Evolutionary conservation across 192 early-diverging fungal genomes (phyloP).

Genomic region (Anaeromyces robustus): DNA sequence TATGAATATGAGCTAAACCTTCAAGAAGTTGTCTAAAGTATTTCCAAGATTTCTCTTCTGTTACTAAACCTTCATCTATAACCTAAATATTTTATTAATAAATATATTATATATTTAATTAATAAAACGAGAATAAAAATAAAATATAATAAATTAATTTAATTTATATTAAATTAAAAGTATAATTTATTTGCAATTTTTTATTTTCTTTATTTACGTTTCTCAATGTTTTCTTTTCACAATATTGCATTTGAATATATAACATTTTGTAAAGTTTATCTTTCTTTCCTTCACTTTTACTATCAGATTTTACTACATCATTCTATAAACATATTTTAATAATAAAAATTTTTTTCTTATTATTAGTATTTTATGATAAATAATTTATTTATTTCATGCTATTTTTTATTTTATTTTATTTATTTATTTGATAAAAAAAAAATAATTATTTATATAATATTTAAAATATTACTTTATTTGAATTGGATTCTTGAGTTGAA

Average conservation of each 20-base stretch:
- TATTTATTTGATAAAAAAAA: too few relatives aligned
- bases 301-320: slow-evolving; percentile 17
- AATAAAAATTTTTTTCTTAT: too few relatives aligned
- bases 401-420: too few relatives aligned
- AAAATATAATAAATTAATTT: too few relatives aligned
- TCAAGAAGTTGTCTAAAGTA: slow-evolving; percentile 82
- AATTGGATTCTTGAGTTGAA: slow-evolving; percentile 8
- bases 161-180: too few relatives aligned
- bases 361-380: too few relatives aligned
- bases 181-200: too few relatives aligned
- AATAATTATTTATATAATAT: neutral
- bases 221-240: slow-evolving; percentile 78
- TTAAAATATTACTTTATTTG: slow-evolving; percentile 10
- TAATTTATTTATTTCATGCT: too few relatives aligned
- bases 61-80: slow-evolving; percentile 53
- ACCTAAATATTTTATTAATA: too few relatives aligned
- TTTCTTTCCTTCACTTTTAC: slow-evolving; percentile 2
- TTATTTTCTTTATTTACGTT: slow-evolving; percentile 27
- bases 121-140: too few relatives aligned
- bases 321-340: too few relatives aligned
- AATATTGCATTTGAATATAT: slow-evolving; percentile 99
- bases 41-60: slow-evolving; percentile 67
- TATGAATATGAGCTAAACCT: slow-evolving; percentile 76
- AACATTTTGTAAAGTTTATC: slow-evolving; percentile 24
- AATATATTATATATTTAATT: too few relatives aligned